Base-by-base conservation (phyloP, 805 yeast species). In the Yamadazyma ubonensis region DNA sequence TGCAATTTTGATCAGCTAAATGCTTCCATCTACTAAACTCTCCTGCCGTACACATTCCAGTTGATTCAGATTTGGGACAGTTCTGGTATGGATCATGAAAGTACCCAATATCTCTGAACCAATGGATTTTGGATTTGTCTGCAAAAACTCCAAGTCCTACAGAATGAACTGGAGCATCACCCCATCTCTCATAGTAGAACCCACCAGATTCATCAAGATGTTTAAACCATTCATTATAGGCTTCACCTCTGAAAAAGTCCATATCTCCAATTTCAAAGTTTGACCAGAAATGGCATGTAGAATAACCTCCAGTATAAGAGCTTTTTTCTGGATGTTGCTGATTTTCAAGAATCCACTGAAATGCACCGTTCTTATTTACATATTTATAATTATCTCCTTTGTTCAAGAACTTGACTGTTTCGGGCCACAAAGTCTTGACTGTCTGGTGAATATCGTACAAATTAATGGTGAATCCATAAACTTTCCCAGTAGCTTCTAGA, bases 101-200 rank as follows among this genome's bases (percentile, higher is more conserved):
- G 56, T 86, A 86, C 0, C 93, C 95, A 38, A 86, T 81, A 53
- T 86, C 95, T 55, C 87, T 74, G 57, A 89, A 89, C 93, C 95
- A 88, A 55, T 88, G 96, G 26, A 88, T 71, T 39, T 75, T 71
- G 6, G 67, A 58, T 50, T 76, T 81, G 50, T 83, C 88, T 6
- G 82, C 86, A 55, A 88, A 85, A 37, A 86, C 55, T 6, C 79
- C 76, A 25, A 86, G 60, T 0, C 91, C 96, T 31, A 88, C 53
- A 2, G 89, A 78, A 57, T 86, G 93, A 1, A 87, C 93, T 0
- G 96, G 96, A 0, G 95, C 96, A 65, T 87, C 96, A 2, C 96
- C 96, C 96, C 96, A 87, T 41, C 96, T 64, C 58, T 89, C 96
- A 53, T 88, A 88, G 58, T 86, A 88, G 53, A 87, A 87, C 3